These are phyloP conservation scores for Moniliella sp. DNA, from an alignment of 1,284 basidiomycete species.

Conservation along the genomic window DNA sequence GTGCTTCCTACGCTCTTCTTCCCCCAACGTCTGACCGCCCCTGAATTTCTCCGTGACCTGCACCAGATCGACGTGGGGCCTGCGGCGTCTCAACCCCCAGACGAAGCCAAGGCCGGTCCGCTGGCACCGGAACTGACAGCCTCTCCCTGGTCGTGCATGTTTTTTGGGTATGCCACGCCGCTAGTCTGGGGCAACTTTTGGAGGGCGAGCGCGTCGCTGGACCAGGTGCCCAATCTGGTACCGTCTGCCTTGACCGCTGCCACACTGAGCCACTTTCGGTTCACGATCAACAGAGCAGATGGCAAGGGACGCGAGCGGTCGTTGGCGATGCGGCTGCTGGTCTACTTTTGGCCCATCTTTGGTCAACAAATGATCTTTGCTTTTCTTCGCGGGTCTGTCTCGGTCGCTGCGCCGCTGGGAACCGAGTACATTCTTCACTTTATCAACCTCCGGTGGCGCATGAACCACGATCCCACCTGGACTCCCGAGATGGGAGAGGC, in stretches of 20 bases:
- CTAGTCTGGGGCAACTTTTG: conserved; percentile 37
- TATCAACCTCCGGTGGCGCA: conserved; percentile 26
- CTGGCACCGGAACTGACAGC: conserved; percentile 17
- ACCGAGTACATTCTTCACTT: conserved; percentile 38
- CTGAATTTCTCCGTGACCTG: conserved; percentile 15
- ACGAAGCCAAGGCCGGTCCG: conserved; percentile 6
- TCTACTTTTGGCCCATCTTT: conserved; percentile 31
- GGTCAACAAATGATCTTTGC: conserved; percentile 35
- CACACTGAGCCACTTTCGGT: conserved; percentile 22
- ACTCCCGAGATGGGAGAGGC: conserved; percentile 6
- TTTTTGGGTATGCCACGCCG: conserved; percentile 23
- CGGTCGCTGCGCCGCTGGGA: conserved; percentile 38
- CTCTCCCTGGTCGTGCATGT: conserved; percentile 18
- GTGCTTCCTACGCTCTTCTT: conserved; percentile 15
- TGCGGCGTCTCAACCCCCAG: too few species aligned
- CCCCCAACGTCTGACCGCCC: conserved; percentile 12
- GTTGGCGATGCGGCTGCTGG: conserved; percentile 33
- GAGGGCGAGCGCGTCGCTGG: conserved; percentile 34
- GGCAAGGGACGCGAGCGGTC: neutral
- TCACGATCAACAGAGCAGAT: conserved; percentile 1
- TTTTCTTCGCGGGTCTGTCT: conserved; percentile 35
- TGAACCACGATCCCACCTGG: neutral
- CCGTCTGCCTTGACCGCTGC: conserved; percentile 39
- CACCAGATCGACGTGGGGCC: conserved; percentile 22
- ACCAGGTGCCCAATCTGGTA: conserved; percentile 38